Evolutionary conservation across 31 red algal genomes (phyloP).

Genomic region (Asparagopsis taxiformis): DNA sequence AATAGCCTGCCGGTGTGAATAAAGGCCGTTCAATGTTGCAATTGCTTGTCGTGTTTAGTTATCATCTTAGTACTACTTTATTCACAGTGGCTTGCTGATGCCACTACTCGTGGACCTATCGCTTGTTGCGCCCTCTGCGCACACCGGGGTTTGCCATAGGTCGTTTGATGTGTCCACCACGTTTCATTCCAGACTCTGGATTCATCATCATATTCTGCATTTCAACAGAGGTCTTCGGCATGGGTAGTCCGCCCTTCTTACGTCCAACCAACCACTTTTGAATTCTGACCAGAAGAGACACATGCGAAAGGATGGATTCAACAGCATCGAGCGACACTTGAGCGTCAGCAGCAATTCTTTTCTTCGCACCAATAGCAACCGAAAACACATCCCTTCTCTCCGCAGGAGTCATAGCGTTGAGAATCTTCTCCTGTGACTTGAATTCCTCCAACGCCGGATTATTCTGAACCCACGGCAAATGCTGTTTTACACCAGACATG

Average conservation of each 20-base stretch:
- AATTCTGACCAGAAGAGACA: constrained; percentile 26
- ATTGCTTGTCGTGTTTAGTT: no score
- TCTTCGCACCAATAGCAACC: constrained; percentile 37
- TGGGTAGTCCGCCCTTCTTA: constrained; percentile 7
- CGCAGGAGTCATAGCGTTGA: constrained; percentile 25
- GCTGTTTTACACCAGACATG: constrained; percentile 44
- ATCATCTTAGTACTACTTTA: no score
- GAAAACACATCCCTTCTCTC: constrained; percentile 34
- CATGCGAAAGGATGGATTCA: constrained; percentile 34
- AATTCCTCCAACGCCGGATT: constrained; percentile 64
- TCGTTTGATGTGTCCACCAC: background rate
- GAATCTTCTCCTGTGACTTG: constrained; percentile 56
- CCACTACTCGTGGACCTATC: no score
- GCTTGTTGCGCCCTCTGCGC: no score
- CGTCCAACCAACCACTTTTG: constrained; percentile 51
- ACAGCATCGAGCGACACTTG: constrained; percentile 5
- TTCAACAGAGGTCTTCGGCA: constrained; percentile 25
- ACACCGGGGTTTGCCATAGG: background rate
- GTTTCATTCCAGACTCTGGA: background rate
- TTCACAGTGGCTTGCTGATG: no score
- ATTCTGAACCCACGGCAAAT: constrained; percentile 73
- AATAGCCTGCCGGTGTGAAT: no score
- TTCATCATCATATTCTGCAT: constrained; percentile 44
- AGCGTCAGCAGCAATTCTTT: constrained; percentile 35
- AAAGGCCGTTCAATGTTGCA: no score